These are phyloP conservation scores for Hypericum androsaemum DNA, from an alignment of 345 rosid genomes.

Conservation along the genomic window DNA sequence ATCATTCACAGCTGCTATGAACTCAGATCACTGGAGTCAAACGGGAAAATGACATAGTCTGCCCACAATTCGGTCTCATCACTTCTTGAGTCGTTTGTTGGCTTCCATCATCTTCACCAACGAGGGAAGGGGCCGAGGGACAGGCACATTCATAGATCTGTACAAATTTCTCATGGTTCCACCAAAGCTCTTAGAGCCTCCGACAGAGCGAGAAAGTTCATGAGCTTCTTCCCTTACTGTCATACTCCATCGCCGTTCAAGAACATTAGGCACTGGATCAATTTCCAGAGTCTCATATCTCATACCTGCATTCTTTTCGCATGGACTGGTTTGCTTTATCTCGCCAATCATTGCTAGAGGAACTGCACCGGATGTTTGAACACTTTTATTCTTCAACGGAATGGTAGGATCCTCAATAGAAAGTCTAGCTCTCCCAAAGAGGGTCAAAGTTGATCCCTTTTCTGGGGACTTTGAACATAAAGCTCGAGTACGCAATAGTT, in stretches of 20 bases:
- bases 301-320: constrained; percentile 11
- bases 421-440: constrained; percentile 70
- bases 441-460: constrained; percentile 38
- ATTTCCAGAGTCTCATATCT: constrained; percentile 6
- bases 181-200: constrained; percentile 35
- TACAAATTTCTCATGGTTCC: constrained; percentile 45
- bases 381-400: constrained; percentile 9
- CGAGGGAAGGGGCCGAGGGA: constrained; percentile 80
- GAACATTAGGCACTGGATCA: constrained; percentile 6
- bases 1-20: too few species aligned
- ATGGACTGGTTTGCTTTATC: constrained; percentile 7
- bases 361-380: constrained; percentile 15
- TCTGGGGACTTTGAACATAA: constrained; percentile 34
- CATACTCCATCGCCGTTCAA: constrained; percentile 4
- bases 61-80: neutral
- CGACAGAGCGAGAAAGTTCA: constrained; percentile 12
- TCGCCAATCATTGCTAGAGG: constrained; percentile 13
- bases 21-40: too few species aligned
- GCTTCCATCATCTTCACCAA: constrained; percentile 47
- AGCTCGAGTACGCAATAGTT: constrained; percentile 15
- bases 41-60: too few species aligned
- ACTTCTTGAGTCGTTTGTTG: constrained; percentile 39
- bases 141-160: constrained; percentile 64
- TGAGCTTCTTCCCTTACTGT: constrained; percentile 10
- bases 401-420: constrained; percentile 26